Evolutionary conservation across 129 eudicot species (phyloP), one percentile per base, ranked within the genome.

Genomic region (Helianthus annuus): DNA sequence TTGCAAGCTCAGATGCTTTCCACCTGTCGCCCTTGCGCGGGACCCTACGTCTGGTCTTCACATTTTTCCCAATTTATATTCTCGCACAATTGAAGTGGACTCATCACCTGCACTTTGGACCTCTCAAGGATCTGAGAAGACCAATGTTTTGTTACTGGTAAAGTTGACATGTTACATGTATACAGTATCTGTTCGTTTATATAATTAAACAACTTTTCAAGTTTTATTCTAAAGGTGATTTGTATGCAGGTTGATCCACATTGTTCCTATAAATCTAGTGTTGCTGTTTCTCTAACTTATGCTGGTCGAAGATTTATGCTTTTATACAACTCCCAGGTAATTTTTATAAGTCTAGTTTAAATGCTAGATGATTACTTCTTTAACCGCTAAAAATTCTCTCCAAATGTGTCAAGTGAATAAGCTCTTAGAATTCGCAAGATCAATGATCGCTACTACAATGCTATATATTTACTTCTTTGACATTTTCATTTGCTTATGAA

Each of bases 31-130:
- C 48, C 91, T 95, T 77, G 91, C 90, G 64, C 86, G 94, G 97
- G 99, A 95, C 75, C 58, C 79, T 44, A 83, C 80, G 79, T 91
- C 99, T 69, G 99, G 97, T 79, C 87, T 95, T 65, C 96, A 86
- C 70, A 72, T 95, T 57, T 85, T 79, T 78, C 96, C 99, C 11
- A 90, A 88, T 82, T 78, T 95, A 56, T 67, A 78, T 65, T 90
- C 99, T 72, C 85, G 85, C 76, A 88, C 84, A 73, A 79, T 90
- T 11, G 82, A 83, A 74, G 96, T 95, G 73, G 99, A 95, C 76
- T 90, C 99, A 6, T 87, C 96, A 66, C 99, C 99, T 66, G 96
- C 97, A 69, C 91, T 88, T 61, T 90, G 99, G 99, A 71, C 60
- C 71, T 86, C 83, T 42, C 87, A 68, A 56, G 91, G 87, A 64